phyloP scores from a whole-genome alignment of 2,329 filamentous ascomycete genomes.

The Exophiala phaeomuriformis region DNA sequence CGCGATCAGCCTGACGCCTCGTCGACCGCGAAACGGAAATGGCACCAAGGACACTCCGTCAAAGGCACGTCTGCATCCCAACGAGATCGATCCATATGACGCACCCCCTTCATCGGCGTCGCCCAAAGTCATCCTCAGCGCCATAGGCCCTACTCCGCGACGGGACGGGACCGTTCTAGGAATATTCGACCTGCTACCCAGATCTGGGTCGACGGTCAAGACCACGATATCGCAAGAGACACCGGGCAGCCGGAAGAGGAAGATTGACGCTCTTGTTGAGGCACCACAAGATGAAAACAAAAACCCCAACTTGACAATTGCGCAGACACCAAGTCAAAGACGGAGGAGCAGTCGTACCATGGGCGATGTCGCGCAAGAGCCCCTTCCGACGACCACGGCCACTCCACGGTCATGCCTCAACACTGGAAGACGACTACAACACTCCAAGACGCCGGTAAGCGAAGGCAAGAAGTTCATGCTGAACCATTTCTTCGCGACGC shows the following conservation, averaged over 20 bases:
- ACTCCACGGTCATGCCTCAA: conserved; percentile 21
- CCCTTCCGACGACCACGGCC: background rate
- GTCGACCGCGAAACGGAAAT: conserved; percentile 1
- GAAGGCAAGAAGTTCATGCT: conserved; percentile 41
- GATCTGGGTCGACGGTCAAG: conserved; percentile 32
- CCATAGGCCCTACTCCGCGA: conserved; percentile 44
- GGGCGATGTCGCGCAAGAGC: background rate
- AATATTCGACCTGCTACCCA: conserved; percentile 42
- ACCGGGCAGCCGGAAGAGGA: conserved; percentile 24
- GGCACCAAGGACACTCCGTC: conserved; percentile 30
- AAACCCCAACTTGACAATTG: background rate
- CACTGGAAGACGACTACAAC: conserved; percentile 20
- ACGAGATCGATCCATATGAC: conserved; percentile 40
- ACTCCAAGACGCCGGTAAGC: conserved; percentile 37
- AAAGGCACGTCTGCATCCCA: conserved; percentile 34
- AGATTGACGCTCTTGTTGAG: conserved; percentile 10
- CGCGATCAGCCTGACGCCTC: conserved; percentile 19
- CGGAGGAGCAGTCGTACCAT: conserved; percentile 17
- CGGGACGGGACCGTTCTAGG: conserved; percentile 43
- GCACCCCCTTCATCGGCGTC: conserved; percentile 32
- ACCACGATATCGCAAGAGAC: conserved; percentile 29
- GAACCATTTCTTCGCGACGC: conserved; percentile 41
- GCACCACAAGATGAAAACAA: conserved; percentile 28
- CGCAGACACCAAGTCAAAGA: conserved; percentile 35
- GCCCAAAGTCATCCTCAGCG: conserved; percentile 30